Base-by-base conservation (phyloP, 345 rosid species). In the Barbarea vulgaris region DNA sequence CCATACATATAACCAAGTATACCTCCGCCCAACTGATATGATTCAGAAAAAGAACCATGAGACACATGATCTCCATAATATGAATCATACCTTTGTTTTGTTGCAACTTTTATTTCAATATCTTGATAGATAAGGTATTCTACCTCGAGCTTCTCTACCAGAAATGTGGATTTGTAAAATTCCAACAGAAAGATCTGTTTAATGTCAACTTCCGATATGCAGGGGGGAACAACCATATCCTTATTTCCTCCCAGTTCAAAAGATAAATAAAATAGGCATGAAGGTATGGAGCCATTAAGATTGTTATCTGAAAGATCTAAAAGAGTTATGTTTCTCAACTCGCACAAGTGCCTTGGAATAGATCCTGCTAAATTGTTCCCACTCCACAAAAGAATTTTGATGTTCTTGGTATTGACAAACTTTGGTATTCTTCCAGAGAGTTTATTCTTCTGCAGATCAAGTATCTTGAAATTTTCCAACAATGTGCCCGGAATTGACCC, bases 1-100 rank as follows among this genome's bases (percentile, higher is more conserved):
- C 84, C 86, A 0, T 64, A 73, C 70, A 86, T 37, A 60, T 6
- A 9, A 36, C n/a, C 30, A 36, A 60, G 30, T 21, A 14, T 7
- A 24, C 25, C 25, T n/a, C n/a, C n/a, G n/a, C n/a, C n/a, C n/a
- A n/a, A n/a, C n/a, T n/a, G n/a, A n/a, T n/a, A n/a, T n/a, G n/a
- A n/a, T n/a, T n/a, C n/a, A 24, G 25, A 24, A 24, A 1, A 24
- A 24, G 25, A 24, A 24, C 1, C 25, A 24, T 3, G 1, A 3
- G 25, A 24, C 25, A 24, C 25, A 24, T 24, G 15, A 21, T 50
- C 28, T 21, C 28, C 55, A 25, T 1, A 6, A 56, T 56, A 56
- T n/a, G 39, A 56, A 1, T 30, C 61, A 56, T 56, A 56, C 61
- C 39, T 56, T n/a, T 30, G 39, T 21, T 56, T 56, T 0, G 61